Base-by-base conservation (phyloP, 139 green algal species). In the Chlorella ohadii region DNA sequence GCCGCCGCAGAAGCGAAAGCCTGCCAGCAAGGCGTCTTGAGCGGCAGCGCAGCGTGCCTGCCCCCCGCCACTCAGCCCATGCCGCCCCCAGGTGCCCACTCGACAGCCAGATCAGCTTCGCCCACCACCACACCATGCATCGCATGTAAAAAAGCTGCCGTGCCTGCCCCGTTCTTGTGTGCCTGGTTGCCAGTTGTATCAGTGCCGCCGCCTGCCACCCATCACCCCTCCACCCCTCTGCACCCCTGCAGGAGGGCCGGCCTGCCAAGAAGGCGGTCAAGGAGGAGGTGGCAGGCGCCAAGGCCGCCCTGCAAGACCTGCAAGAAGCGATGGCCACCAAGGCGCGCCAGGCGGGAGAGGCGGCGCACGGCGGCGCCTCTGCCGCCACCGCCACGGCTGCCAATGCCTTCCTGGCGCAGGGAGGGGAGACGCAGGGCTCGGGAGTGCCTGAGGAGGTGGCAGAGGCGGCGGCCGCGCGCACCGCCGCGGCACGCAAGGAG, bases 401-500 rank as follows among this genome's bases (percentile, higher is more conserved):
- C 57, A 82, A 34, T 56, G 25, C 25, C 0, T 82, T 82, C 27
- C 76, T 82, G 59, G 57, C 57, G 1, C 57, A 82, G 76, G 76
- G 72, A 6, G 72, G 76, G 31, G 76, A 82, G 76, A 28, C 27
- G 4, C 76, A 82, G 76, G 36, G 16, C 17, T 28, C 13, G 4
- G 13, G 27, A 7, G 76, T 82, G 36, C 76, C 59, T 28, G 36
- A 51, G 5, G 76, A 82, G 36, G 76, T 72, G 38, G 76, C 76
- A 11, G 74, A 27, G 7, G 76, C 57, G 23, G 44, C 57, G 7
- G 59, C 57, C 13, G 76, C 57, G 33, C 76, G 76, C 75, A 36
- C 34, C 12, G 31, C 23, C 47, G 56, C 11, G 4, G 31, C 16
- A 4, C 51, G 51, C 36, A 81, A 82, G 76, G 57, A 71, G 57